phyloP scores from a whole-genome alignment of 2,329 filamentous ascomycete genomes.

The Tolypocladium guangdongense region DNA sequence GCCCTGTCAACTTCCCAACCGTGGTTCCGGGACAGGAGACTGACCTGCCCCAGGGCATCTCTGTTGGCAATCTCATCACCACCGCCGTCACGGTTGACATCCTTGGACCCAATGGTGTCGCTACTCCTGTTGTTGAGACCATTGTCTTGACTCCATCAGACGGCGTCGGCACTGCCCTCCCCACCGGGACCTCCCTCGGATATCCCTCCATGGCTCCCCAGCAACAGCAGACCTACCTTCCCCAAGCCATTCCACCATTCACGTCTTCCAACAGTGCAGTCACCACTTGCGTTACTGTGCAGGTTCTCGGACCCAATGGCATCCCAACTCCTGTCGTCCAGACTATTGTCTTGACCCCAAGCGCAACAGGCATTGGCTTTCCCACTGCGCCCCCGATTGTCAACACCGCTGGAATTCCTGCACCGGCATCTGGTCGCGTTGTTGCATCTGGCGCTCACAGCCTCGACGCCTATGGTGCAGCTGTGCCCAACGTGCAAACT shows the following conservation, averaged over 20 bases:
- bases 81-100: constrained; percentile 19
- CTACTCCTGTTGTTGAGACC: constrained; percentile 18
- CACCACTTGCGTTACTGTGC: constrained; percentile 18
- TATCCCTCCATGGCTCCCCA: constrained; percentile 10
- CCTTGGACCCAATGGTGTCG: constrained; percentile 19
- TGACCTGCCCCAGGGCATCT: constrained; percentile 9
- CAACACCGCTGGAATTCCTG: constrained; percentile 6
- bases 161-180: constrained; percentile 3
- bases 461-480: constrained; percentile 16
- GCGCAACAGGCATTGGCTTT: constrained; percentile 9
- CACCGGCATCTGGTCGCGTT: constrained; percentile 7
- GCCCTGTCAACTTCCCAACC: constrained; percentile 7
- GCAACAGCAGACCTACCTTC: constrained; percentile 8
- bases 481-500: neutral
- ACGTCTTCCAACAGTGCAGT: constrained; percentile 7
- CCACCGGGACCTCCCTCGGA: constrained; percentile 5
- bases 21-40: constrained; percentile 6
- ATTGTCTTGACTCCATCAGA: constrained; percentile 10
- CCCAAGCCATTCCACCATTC: constrained; percentile 8
- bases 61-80: constrained; percentile 11
- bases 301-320: constrained; percentile 20
- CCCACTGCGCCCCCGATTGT: constrained; percentile 7
- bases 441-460: constrained; percentile 8
- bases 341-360: constrained; percentile 18
- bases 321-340: constrained; percentile 19